Percentiles rank a stretch among this genome's conserved stretches.
Evolutionary conservation across 2,329 filamentous ascomycete species (phyloP).

Genomic region (Stemphylium lycopersici): DNA sequence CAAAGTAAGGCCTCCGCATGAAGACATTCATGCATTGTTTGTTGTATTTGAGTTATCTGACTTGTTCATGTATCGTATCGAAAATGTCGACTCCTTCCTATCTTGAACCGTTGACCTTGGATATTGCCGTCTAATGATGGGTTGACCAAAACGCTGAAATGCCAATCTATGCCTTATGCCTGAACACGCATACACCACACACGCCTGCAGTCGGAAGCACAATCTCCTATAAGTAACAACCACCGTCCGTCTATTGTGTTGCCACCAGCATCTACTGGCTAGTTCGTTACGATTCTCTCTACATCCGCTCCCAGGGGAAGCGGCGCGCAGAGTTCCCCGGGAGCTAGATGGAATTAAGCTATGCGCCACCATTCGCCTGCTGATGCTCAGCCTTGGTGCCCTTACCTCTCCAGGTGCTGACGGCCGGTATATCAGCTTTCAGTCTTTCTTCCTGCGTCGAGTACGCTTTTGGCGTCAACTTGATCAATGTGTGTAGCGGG

Average conservation of each 20-base stretch:
- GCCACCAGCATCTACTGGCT: neutral
- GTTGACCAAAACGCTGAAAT: constrained; percentile 13
- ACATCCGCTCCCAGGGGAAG: constrained; percentile 11
- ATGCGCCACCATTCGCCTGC: constrained; percentile 36
- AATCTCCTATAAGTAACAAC: neutral
- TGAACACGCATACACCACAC: neutral
- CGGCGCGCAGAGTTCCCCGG: constrained; percentile 10
- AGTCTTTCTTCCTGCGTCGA: constrained; percentile 88
- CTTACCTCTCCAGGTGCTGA: constrained; percentile 95
- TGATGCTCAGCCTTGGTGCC: constrained; percentile 91
- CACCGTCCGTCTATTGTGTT: constrained; percentile 1
- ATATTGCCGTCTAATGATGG: constrained; percentile 14
- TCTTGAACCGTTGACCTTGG: constrained; percentile 1
- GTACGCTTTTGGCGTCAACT: constrained; percentile 92
- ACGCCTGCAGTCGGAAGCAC: constrained; percentile 2
- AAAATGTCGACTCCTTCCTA: neutral
- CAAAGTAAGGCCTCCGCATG: no score
- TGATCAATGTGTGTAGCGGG: constrained; percentile 93
- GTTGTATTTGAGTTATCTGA: constrained; percentile 2
- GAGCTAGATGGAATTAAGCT: constrained; percentile 25
- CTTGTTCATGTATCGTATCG: neutral
- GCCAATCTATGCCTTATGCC: constrained; percentile 13
- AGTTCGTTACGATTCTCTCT: constrained; percentile 6
- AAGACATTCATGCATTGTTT: neutral
- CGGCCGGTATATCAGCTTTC: constrained; percentile 90